Evolutionary conservation across 352 stramenopile species (phyloP).

Genomic region (Globisporangium cystogenes): DNA sequence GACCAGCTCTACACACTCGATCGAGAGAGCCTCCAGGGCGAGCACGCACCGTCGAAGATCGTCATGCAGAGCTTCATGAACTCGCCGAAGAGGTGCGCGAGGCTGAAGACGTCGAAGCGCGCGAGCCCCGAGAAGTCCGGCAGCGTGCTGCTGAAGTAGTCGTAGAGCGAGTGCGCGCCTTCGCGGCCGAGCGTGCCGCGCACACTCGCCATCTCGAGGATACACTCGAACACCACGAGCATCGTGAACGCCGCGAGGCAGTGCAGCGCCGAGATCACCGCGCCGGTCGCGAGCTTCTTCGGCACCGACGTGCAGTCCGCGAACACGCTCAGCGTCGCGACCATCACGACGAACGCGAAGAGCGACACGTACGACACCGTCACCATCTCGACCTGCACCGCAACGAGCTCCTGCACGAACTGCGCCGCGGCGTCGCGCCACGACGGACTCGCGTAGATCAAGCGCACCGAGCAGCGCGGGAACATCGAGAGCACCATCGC

Average conservation of each 20-base stretch:
- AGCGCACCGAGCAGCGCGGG: slow-evolving; percentile 79
- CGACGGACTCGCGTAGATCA: slow-evolving; percentile 56
- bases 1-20: too few species aligned
- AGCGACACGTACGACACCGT: slow-evolving; percentile 75
- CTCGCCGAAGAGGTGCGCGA: slow-evolving; percentile 53
- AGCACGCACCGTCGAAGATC: slow-evolving; percentile 66
- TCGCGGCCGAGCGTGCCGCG: slow-evolving; percentile 57
- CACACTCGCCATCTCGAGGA: slow-evolving; percentile 67
- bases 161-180: slow-evolving; percentile 65
- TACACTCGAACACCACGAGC: slow-evolving; percentile 74
- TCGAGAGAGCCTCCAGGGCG: too few species aligned
- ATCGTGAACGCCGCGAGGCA: slow-evolving; percentile 65
- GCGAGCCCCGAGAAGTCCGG: slow-evolving; percentile 60
- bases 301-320: slow-evolving; percentile 64
- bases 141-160: slow-evolving; percentile 74
- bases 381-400: slow-evolving; percentile 64
- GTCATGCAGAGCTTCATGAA: slow-evolving; percentile 79
- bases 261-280: slow-evolving; percentile 48
- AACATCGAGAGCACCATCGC: slow-evolving; percentile 90
- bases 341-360: slow-evolving; percentile 45
- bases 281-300: slow-evolving; percentile 48
- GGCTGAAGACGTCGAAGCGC: slow-evolving; percentile 58
- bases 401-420: slow-evolving; percentile 50
- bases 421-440: slow-evolving; percentile 31
- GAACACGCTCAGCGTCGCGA: slow-evolving; percentile 57